Evolutionary conservation across 2,329 filamentous ascomycete species (phyloP).

Genomic region (Cordyceps cicadae): DNA sequence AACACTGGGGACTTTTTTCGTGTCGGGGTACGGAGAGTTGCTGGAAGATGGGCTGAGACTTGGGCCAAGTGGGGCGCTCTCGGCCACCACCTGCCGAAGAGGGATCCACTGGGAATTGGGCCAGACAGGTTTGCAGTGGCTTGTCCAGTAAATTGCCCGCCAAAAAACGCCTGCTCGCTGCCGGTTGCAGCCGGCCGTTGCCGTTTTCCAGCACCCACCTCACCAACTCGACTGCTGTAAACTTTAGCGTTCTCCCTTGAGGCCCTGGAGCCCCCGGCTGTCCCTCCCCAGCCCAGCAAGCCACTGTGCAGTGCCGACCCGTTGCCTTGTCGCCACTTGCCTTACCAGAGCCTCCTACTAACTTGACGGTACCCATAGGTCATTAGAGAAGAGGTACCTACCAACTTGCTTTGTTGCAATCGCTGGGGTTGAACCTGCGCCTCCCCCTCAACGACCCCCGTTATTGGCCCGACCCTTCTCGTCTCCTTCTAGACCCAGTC

Average conservation of each 20-base stretch:
- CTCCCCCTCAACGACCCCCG: background rate
- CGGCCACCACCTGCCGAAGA: slow-evolving; percentile 7
- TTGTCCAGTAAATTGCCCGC: background rate
- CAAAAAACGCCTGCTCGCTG: background rate
- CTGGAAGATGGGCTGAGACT: background rate
- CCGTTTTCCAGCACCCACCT: background rate
- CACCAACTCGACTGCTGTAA: background rate
- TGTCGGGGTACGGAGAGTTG: background rate
- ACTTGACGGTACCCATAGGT: no score
- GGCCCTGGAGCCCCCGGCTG: background rate
- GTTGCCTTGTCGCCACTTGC: background rate
- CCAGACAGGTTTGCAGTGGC: background rate
- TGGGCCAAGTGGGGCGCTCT: background rate
- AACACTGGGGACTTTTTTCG: no score
- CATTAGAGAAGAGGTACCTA: no score
- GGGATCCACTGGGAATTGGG: background rate
- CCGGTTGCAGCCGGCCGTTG: background rate
- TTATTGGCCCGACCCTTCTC: background rate
- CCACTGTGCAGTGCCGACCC: background rate
- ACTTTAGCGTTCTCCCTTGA: background rate
- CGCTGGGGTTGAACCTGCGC: background rate
- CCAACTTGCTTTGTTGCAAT: background rate
- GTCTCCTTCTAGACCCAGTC: slow-evolving; percentile 4
- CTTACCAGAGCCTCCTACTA: no score
- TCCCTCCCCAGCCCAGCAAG: background rate